Evolutionary conservation across 805 yeast species (phyloP).

Genomic region (Kazachstania bromeliacearum): DNA sequence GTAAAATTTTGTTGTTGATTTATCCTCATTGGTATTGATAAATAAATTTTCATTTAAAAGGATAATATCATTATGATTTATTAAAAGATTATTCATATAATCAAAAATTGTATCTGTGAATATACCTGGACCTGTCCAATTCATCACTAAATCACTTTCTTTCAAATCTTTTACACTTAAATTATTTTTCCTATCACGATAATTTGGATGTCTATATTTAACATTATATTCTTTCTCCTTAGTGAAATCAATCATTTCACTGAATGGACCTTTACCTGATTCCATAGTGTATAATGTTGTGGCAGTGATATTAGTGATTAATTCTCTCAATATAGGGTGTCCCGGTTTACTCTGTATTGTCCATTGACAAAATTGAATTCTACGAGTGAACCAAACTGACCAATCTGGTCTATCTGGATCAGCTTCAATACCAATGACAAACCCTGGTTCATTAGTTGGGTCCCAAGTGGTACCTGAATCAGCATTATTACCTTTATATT

Average conservation of each 20-base stretch:
- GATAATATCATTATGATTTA: conserved; percentile 50
- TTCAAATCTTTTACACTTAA: conserved; percentile 21
- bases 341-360: conserved; percentile 84
- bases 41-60: conserved; percentile 27
- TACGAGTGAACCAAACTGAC: conserved; percentile 84
- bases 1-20: conserved; percentile 21
- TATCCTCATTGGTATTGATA: conserved; percentile 2
- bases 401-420: conserved; percentile 95
- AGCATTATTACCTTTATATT: background rate
- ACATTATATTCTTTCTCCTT: conserved; percentile 20
- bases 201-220: too few species aligned
- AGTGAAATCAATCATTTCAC: conserved; percentile 8
- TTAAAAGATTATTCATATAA: conserved; percentile 62
- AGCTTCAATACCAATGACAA: conserved; percentile 88
- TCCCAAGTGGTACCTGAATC: background rate
- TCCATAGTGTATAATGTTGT: conserved; percentile 44
- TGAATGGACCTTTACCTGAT: background rate
- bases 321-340: conserved; percentile 78
- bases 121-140: conserved; percentile 71
- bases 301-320: conserved; percentile 70
- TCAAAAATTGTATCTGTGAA: conserved; percentile 70
- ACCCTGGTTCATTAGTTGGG: conserved; percentile 42
- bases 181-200: conserved; percentile 14
- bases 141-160: conserved; percentile 40
- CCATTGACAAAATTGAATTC: conserved; percentile 97